These are phyloP conservation scores for Cenchrus fungigraminus DNA, from an alignment of 176 grass and related monocot species.

Conservation along the genomic window DNA sequence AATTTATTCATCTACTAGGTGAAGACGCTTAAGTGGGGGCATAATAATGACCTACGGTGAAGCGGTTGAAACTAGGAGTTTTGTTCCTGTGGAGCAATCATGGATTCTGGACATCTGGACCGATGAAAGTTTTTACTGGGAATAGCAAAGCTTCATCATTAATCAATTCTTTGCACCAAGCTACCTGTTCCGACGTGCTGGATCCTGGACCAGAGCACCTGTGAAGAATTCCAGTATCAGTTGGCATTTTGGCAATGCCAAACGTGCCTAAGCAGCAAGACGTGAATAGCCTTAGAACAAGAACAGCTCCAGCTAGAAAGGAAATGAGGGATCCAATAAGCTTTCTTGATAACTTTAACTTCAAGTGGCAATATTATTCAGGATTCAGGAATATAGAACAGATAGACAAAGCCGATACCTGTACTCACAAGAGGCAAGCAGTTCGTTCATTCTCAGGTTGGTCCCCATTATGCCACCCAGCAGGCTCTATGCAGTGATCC, in stretches of 20 bases:
- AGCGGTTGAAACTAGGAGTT: conserved; percentile 37
- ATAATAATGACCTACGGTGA: conserved; percentile 19
- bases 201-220: conserved; percentile 51
- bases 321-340: background rate
- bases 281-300: background rate
- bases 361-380: conserved; percentile 27
- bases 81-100: conserved; percentile 53
- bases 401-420: conserved; percentile 53
- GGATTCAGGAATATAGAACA: background rate
- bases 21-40: background rate
- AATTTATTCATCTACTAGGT: background rate
- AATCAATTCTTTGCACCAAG: conserved; percentile 60
- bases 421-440: conserved; percentile 89
- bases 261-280: background rate
- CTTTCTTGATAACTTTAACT: background rate
- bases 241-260: background rate
- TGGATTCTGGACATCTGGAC: conserved; percentile 38
- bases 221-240: conserved; percentile 12
- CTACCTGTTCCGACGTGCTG: conserved; percentile 27
- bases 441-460: conserved; percentile 79
- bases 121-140: conserved; percentile 49
- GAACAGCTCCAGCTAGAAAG: background rate
- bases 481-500: conserved; percentile 72
- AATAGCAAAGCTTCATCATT: conserved; percentile 53
- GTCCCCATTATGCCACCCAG: conserved; percentile 95